Evolutionary conservation across 2,329 filamentous ascomycete species (phyloP).

Genomic region (Nothopassalora personata): DNA sequence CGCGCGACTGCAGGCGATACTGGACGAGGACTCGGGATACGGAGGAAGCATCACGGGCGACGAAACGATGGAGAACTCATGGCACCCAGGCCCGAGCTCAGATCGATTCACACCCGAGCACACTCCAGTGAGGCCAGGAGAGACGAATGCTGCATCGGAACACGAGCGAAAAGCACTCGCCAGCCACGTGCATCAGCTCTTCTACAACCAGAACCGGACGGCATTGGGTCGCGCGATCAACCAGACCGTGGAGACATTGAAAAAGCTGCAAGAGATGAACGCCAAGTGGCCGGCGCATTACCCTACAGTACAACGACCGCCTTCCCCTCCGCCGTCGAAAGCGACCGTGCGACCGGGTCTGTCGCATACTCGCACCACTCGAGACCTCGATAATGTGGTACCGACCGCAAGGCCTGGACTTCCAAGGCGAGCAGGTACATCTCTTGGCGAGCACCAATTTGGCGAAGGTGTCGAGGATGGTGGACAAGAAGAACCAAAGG

Average conservation of each 20-base stretch:
- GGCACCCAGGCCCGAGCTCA: conserved; percentile 52
- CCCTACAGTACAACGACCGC: conserved; percentile 68
- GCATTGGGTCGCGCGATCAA: conserved; percentile 84
- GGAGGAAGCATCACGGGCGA: conserved; percentile 68
- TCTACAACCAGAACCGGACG: conserved; percentile 88
- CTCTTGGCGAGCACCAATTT: conserved; percentile 55
- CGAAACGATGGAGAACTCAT: conserved; percentile 51
- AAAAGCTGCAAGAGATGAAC: conserved; percentile 83
- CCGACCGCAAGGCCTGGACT: conserved; percentile 45
- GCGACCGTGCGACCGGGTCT: conserved; percentile 57
- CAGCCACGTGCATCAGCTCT: conserved; percentile 83
- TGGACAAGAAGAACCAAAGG: conserved; percentile 55
- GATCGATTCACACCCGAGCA: conserved; percentile 55
- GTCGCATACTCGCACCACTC: conserved; percentile 58
- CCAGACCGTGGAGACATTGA: conserved; percentile 76
- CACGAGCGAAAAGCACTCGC: conserved; percentile 65
- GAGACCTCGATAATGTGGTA: conserved; percentile 44
- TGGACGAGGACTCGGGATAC: conserved; percentile 89
- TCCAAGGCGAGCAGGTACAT: conserved; percentile 67
- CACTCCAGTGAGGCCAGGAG: conserved; percentile 47
- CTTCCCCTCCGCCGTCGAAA: conserved; percentile 38
- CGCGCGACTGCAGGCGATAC: conserved; percentile 69
- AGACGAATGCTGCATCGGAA: conserved; percentile 48
- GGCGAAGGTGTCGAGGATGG: conserved; percentile 63
- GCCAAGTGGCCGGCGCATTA: conserved; percentile 91